Evolutionary conservation across 2,329 filamentous ascomycete genomes (phyloP).

Genomic region (Fusarium beomiforme): DNA sequence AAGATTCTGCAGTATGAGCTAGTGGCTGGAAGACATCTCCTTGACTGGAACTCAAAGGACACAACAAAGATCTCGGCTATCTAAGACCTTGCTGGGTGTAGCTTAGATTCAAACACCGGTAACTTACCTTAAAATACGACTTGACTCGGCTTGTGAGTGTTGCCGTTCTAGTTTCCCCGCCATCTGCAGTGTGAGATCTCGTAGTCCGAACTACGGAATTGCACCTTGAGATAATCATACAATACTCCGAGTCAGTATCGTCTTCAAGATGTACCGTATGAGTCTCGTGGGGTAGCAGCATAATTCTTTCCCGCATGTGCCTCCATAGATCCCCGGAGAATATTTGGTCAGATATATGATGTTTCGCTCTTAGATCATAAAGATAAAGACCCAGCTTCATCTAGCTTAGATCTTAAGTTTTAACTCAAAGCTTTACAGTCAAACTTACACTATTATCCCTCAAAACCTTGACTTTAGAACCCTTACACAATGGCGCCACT

Average conservation of each 20-base stretch:
- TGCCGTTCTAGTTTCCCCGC: background rate
- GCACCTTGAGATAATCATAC: background rate
- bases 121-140: background rate
- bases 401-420: background rate
- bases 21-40: background rate
- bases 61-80: background rate
- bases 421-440: background rate
- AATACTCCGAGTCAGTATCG: background rate
- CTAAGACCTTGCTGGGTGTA: background rate
- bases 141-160: background rate
- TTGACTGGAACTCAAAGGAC: background rate
- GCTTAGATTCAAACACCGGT: background rate
- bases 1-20: background rate
- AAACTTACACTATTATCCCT: background rate
- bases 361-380: background rate
- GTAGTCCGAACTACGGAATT: background rate
- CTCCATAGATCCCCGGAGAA: background rate
- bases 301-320: background rate
- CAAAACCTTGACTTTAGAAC: background rate
- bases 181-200: background rate
- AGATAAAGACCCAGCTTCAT: background rate
- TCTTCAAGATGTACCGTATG: background rate
- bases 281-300: background rate
- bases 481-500: background rate
- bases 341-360: background rate